Base-by-base conservation (phyloP, 768 basidiomycete genomes). In the Naematelia encephala region DNA sequence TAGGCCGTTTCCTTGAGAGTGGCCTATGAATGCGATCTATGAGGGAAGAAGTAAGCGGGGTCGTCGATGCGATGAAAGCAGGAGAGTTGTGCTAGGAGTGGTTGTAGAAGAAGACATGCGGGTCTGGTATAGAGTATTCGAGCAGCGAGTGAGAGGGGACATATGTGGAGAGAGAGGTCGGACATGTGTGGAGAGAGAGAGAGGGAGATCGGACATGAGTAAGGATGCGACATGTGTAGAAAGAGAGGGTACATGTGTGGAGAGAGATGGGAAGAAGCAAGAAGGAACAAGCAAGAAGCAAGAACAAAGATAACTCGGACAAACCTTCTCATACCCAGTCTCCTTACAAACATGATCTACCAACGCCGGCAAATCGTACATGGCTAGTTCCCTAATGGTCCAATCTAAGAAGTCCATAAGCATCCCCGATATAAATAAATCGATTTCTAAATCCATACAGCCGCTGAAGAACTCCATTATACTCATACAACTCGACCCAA, bases 21-120 rank as follows among this genome's bases (percentile, higher is more conserved):
- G 82, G 23, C 81, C 82, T 57, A 82, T 81, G 68, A 81, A 81
- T 19, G 77, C 81, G 54, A 82, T 78, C 79, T 80, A n/a, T n/a
- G 21, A 14, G 45, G 45, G 5, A n/a, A 22, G 25, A n/a, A 44
- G 10, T 5, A 8, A 4, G 14, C n/a, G n/a, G n/a, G n/a, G n/a
- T n/a, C n/a, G n/a, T n/a, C n/a, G n/a, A n/a, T n/a, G n/a, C n/a
- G n/a, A n/a, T n/a, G n/a, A n/a, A n/a, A n/a, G n/a, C n/a, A n/a
- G n/a, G n/a, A n/a, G n/a, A n/a, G n/a, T n/a, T n/a, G n/a, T n/a
- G n/a, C n/a, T n/a, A n/a, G n/a, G n/a, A n/a, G n/a, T n/a, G n/a
- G n/a, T n/a, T n/a, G n/a, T n/a, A n/a, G n/a, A n/a, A n/a, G n/a
- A n/a, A n/a, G n/a, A n/a, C n/a, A n/a, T n/a, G n/a, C n/a, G n/a